Conservation (phyloP, 2,329 filamentous ascomycete species). For the Aureobasidium subglaciale region DNA sequence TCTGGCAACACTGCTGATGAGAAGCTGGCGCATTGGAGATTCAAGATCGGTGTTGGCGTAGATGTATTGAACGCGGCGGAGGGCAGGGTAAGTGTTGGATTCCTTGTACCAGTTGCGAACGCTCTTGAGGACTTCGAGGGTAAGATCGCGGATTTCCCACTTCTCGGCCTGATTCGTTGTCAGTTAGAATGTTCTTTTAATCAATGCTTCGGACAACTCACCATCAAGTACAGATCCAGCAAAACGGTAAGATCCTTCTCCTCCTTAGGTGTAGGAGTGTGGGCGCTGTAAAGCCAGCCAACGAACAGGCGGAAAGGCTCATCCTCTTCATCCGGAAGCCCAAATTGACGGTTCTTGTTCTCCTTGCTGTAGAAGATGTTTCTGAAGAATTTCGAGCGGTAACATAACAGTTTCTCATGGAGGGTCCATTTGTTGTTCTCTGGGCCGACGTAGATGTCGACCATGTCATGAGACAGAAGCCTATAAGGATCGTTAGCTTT, state of each 20-base stretch:
- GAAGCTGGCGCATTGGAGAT: constrained; percentile 42
- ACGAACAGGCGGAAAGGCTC: constrained; percentile 46
- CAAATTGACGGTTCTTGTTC: constrained; percentile 35
- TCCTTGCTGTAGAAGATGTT: constrained; percentile 41
- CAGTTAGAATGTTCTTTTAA: too few species aligned
- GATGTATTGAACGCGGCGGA: constrained; percentile 47
- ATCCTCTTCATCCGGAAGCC: constrained; percentile 48
- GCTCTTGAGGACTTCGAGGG: constrained; percentile 42
- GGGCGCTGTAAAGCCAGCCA: constrained; percentile 46
- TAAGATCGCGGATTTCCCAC: constrained; percentile 42
- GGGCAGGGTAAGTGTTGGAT: constrained; percentile 45
- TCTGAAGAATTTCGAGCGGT: constrained; percentile 48
- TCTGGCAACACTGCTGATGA: constrained; percentile 43
- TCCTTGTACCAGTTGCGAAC: constrained; percentile 47
- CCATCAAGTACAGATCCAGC: constrained; percentile 50
- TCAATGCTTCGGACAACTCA: not conserved
- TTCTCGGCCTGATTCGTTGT: constrained; percentile 33
- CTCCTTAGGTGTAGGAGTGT: constrained; percentile 40
- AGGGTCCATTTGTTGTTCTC: constrained; percentile 50
- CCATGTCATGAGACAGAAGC: constrained; percentile 48
- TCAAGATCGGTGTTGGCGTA: constrained; percentile 44
- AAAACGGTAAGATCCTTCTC: constrained; percentile 45
- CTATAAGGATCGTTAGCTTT: constrained; percentile 24
- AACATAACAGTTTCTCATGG: constrained; percentile 50
- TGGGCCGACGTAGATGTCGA: constrained; percentile 49